Percentiles rank a stretch among this genome's conserved stretches.
Conservation (phyloP, 257 asterid species). For the Solanum piurae region DNA sequence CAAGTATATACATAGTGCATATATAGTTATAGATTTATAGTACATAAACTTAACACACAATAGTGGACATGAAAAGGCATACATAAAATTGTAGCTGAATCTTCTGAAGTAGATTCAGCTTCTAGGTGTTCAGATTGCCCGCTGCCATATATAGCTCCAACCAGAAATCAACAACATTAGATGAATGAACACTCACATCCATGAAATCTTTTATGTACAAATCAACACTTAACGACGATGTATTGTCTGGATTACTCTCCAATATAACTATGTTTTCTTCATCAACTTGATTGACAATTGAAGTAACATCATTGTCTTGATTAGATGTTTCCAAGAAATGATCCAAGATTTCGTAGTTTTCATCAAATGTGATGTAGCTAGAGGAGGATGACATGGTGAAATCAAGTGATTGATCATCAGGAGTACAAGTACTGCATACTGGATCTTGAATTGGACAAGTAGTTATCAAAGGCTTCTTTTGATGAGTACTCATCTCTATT, state of each 20-base stretch:
- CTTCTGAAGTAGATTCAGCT: neutral
- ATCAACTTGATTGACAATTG: neutral
- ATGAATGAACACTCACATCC: neutral
- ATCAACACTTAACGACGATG: neutral
- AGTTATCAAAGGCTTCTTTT: neutral
- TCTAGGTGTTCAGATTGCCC: neutral
- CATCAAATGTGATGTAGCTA: neutral
- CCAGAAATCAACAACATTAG: neutral
- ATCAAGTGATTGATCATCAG: neutral
- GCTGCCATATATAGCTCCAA: neutral
- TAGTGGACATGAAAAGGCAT: no score
- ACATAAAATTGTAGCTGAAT: neutral
- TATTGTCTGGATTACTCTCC: neutral
- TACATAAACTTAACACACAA: neutral
- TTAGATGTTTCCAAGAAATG: neutral
- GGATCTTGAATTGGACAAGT: neutral
- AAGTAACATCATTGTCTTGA: neutral
- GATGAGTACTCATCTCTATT: neutral
- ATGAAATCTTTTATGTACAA: neutral
- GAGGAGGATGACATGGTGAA: neutral
- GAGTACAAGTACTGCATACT: no score
- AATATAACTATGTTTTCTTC: neutral
- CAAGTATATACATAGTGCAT: neutral
- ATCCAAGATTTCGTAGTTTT: neutral
- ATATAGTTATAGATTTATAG: neutral